These are phyloP conservation scores for Zhuliangozyma blackwelliae DNA, from an alignment of 1,139 yeast species.

Conservation along the genomic window DNA sequence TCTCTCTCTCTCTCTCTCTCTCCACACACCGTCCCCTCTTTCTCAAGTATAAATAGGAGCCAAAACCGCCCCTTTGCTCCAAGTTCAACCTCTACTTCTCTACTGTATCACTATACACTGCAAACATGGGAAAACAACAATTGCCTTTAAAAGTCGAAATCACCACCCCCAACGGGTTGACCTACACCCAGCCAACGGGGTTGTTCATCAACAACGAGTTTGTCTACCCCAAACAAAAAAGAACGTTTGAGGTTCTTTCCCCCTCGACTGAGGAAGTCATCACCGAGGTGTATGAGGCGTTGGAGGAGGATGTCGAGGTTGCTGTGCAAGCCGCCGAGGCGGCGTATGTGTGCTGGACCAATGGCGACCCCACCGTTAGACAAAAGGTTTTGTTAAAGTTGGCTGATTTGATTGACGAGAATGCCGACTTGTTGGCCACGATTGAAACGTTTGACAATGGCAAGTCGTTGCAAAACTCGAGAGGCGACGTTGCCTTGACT, in stretches of 20 bases:
- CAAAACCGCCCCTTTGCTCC: too few relatives aligned
- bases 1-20: too few relatives aligned
- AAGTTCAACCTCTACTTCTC: too few relatives aligned
- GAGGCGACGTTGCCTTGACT: slow-evolving; percentile 59
- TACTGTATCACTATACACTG: too few relatives aligned
- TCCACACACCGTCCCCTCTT: too few relatives aligned
- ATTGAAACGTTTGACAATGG: slow-evolving; percentile 82
- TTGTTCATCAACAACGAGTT: slow-evolving; percentile 66
- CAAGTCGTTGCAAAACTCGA: slow-evolving; percentile 55
- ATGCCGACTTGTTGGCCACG: slow-evolving; percentile 56
- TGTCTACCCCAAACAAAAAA: slow-evolving; percentile 38
- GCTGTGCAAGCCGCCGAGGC: slow-evolving; percentile 78
- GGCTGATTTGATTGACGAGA: slow-evolving; percentile 60
- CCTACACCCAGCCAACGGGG: slow-evolving; percentile 37
- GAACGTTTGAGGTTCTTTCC: slow-evolving; percentile 55
- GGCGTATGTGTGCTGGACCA: slow-evolving; percentile 50
- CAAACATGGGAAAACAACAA: too few relatives aligned
- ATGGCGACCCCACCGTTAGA: slow-evolving; percentile 44
- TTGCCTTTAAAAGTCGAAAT: slow-evolving; percentile 46
- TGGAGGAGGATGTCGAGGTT: slow-evolving; percentile 61
- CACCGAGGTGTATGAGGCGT: slow-evolving; percentile 65
- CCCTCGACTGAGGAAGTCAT: slow-evolving; percentile 69
- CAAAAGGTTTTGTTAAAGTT: slow-evolving; percentile 50
- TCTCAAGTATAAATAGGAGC: too few relatives aligned
- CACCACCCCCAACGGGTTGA: slow-evolving; percentile 58